Conservation (phyloP, 495 filamentous ascomycete species). For the Podospora bellae-mahoneyi region DNA sequence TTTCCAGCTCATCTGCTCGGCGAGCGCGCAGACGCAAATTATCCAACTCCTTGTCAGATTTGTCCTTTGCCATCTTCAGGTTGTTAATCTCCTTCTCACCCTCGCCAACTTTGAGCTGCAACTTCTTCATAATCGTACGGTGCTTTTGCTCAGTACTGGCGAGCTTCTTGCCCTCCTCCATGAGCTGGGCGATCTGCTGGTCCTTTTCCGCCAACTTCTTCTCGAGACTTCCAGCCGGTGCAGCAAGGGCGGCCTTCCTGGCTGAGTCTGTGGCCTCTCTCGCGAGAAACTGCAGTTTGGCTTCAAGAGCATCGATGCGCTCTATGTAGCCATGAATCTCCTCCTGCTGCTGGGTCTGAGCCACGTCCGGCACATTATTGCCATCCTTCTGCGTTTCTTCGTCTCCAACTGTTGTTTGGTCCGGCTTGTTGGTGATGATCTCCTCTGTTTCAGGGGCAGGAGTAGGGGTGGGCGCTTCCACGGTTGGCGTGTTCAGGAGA, state of each 20-base stretch:
- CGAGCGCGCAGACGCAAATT: constrained; percentile 58
- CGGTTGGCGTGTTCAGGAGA: not conserved
- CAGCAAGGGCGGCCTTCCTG: constrained; percentile 56
- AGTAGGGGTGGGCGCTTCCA: constrained; percentile 2
- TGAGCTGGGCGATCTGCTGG: constrained; percentile 79
- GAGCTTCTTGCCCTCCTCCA: constrained; percentile 90
- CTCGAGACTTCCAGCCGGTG: constrained; percentile 61
- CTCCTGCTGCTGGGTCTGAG: constrained; percentile 66
- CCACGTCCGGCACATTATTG: constrained; percentile 55
- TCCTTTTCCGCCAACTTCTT: constrained; percentile 84
- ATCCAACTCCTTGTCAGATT: constrained; percentile 59
- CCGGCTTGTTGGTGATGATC: not conserved
- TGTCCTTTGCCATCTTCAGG: constrained; percentile 61
- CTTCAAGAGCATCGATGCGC: constrained; percentile 86
- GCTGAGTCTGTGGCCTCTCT: constrained; percentile 72
- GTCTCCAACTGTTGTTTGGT: constrained; percentile 6
- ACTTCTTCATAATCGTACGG: constrained; percentile 75
- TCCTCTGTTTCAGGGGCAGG: not conserved
- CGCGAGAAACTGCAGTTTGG: constrained; percentile 83
- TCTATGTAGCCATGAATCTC: constrained; percentile 81
- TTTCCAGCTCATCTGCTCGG: constrained; percentile 65
- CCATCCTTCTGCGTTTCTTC: constrained; percentile 32
- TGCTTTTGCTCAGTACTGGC: constrained; percentile 81
- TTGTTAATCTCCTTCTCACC: constrained; percentile 63
- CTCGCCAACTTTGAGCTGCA: constrained; percentile 60